Evolutionary conservation across 805 yeast species (phyloP), one percentile per base, ranked within the genome.

Genomic region (Metschnikowia similis): DNA sequence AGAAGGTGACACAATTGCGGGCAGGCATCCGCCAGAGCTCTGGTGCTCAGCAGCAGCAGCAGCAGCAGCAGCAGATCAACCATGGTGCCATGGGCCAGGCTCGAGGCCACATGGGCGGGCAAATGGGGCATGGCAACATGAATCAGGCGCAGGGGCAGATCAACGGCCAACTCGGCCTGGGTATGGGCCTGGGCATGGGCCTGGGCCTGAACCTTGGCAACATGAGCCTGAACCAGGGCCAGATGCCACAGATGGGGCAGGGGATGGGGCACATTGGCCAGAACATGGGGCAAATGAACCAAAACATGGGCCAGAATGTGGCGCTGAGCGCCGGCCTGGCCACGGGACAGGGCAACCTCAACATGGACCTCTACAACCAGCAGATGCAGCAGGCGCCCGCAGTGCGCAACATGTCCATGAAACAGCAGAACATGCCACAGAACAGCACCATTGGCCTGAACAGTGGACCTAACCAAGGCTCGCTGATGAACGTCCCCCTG

Each of bases 1-100:
- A 66, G 54, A 71, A 74, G 61, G 61, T 72, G 50, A 57, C 66
- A 35, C 72, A 68, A 56, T 61, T 70, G 30, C 48, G 60, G 64
- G 48, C 51, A 48, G 40, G 61, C 8, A 39, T 50, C 32, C 52
- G 62, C 13, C 45, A 29, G 42, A 29, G 30, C 8, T 47, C 21
- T 30, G n/a, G n/a, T 11, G 16, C 14, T 35, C 21, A 35, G 21
- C 21, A 16, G 26, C 37, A 35, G 26, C 35, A 31, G 13, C 30
- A 29, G 30, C 30, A 29, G 16, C 35, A 34, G 17, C 17, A 14
- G 35, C 35, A n/a, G 35, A 34, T 34, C 17, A n/a, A 13, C 35
- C 7, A 13, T 7, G 38, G 26, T 6, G 27, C 26, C 5, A 35
- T 35, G 38, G 26, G 13, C 34, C 34, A 31, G 34, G 34, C n/a